Conservation (phyloP, 2,329 filamentous ascomycete species). For the Eutypa lata region DNA sequence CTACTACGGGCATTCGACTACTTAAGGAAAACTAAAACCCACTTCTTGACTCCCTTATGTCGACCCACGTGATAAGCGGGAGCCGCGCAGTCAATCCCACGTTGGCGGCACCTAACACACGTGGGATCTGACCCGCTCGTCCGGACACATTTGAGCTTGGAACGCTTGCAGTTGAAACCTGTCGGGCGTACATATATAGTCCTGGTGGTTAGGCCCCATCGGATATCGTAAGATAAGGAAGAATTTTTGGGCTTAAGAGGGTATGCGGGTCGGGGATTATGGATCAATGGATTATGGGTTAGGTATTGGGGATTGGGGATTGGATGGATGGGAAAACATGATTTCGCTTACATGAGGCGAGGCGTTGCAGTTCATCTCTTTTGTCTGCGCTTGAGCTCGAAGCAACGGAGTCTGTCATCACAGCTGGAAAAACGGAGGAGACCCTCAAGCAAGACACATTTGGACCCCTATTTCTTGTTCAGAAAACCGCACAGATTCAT, state of each 20-base stretch:
- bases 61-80: conserved; percentile 71
- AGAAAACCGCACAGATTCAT: background rate
- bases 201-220: background rate
- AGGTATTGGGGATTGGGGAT: too few relatives aligned
- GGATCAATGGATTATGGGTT: background rate
- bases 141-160: conserved; percentile 32
- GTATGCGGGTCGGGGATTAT: too few relatives aligned
- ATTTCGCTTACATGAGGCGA: conserved; percentile 21
- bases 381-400: conserved; percentile 17
- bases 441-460: conserved; percentile 8
- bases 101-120: conserved; percentile 29
- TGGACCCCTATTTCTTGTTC: background rate
- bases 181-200: conserved; percentile 2
- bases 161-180: conserved; percentile 31
- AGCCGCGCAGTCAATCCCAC: conserved; percentile 57
- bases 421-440: conserved; percentile 11
- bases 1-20: background rate
- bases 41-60: conserved; percentile 78
- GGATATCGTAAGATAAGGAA: background rate
- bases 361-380: conserved; percentile 24
- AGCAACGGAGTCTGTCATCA: conserved; percentile 21
- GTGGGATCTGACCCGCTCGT: conserved; percentile 20
- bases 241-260: background rate
- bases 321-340: too few relatives aligned
- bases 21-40: conserved; percentile 22